Percentiles rank a stretch among this genome's conserved stretches.
These are phyloP conservation scores for Datisca glomerata DNA, from an alignment of 306 rosid species.

Conservation along the genomic window DNA sequence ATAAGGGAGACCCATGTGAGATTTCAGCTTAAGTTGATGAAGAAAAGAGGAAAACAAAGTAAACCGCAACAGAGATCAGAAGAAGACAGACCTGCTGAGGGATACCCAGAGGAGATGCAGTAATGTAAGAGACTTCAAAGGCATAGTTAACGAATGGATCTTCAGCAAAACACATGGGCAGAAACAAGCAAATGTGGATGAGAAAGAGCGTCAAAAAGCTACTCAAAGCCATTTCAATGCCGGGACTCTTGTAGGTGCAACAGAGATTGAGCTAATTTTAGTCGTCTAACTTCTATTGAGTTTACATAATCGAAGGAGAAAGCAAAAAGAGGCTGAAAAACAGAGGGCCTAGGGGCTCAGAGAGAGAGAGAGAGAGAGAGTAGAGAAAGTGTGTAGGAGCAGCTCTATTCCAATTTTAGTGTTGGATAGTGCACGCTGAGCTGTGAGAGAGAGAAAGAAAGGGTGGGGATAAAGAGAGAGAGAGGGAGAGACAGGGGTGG, in stretches of 20 bases:
- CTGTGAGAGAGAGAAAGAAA: no score
- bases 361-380: no score
- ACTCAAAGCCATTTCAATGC: conserved; percentile 24
- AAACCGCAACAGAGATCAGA: conserved; percentile 9
- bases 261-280: no score
- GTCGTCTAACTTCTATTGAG: no score
- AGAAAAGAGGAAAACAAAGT: not conserved
- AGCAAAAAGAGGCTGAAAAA: no score
- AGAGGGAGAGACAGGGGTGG: no score
- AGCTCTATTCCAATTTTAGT: no score
- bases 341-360: no score
- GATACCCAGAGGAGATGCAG: conserved; percentile 39
- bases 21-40: conserved; percentile 2
- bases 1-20: conserved; percentile 4
- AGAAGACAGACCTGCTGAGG: conserved; percentile 31
- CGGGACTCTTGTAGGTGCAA: conserved; percentile 14
- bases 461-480: no score
- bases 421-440: no score
- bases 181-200: conserved; percentile 25
- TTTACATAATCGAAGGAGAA: no score
- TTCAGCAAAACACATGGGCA: conserved; percentile 24
- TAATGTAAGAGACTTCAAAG: conserved; percentile 40
- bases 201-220: conserved; percentile 12
- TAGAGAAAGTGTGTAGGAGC: no score
- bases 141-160: conserved; percentile 30